Base-by-base conservation (phyloP, 108 stramenopile genomes). In the Nitzschia palea region DNA sequence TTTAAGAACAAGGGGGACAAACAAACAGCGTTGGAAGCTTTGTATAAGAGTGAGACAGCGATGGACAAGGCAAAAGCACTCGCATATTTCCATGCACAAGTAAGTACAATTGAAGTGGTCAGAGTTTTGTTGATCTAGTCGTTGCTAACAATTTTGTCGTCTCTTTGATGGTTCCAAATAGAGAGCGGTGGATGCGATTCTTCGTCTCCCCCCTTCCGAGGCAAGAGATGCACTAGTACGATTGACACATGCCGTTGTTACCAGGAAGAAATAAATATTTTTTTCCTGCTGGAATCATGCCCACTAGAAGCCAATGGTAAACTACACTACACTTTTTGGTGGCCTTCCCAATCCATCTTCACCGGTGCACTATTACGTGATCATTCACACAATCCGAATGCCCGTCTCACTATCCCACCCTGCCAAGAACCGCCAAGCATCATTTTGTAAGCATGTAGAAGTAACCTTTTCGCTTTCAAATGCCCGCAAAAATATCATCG, bases 1-100 rank as follows among this genome's bases (percentile, higher is more conserved):
- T 98, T 98, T 71, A 95, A 96, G 66, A 72, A 96, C 23, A 85
- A 91, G 73, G 97, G 97, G 6, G 97, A 98, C 65, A 94, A 93
- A 70, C 86, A 95, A 62, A 79, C 80, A 17, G 93, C 93, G 15
- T 60, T 91, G 44, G 88, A 92, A 62, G 82, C 83, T 12, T 78
- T 91, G 17, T 92, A 91, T 73, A 85, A 80, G 51, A 88, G 90
- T 47, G 73, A 83, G 2, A 84, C 80, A 27, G 95, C 95, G 20
- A 93, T 98, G 87, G 83, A 94, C 44, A 91, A 93, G 59, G 91
- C 94, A 1, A 80, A 86, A 45, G 78, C 75, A 9, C 78, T 98
- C 27, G 97, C 97, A 0, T 35, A 53, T 44, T 98, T 93, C 62
- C 97, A 98, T 60, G 97, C 97, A 18, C 88, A 96, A 81, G 86